Evolutionary conservation across 441 rosid species (phyloP).

Genomic region (Melianthus villosus): DNA sequence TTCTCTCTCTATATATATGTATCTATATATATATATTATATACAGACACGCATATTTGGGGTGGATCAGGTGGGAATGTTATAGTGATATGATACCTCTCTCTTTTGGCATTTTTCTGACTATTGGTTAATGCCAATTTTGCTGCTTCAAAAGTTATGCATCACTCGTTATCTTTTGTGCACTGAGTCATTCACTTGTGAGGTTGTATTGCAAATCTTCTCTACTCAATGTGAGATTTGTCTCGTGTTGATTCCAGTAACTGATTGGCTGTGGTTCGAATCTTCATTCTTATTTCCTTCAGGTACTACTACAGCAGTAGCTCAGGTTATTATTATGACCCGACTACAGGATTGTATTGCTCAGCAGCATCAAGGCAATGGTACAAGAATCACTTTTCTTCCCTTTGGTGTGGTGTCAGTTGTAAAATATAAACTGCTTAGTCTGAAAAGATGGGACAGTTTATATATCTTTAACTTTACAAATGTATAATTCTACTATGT

Average conservation of each 20-base stretch:
- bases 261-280: background rate
- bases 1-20: constrained; percentile 3
- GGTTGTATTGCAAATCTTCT: background rate
- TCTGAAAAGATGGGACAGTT: background rate
- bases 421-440: background rate
- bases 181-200: no score
- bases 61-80: no score
- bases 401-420: background rate
- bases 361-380: constrained; percentile 77
- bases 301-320: constrained; percentile 87
- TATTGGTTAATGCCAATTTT: no score
- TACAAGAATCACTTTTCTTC: constrained; percentile 13
- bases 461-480: background rate
- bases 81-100: no score
- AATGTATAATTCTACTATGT: background rate
- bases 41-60: background rate
- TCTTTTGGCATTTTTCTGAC: no score
- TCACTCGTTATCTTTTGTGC: no score
- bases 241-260: background rate
- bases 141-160: no score
- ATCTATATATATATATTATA: background rate
- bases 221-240: background rate
- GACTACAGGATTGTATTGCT: constrained; percentile 61
- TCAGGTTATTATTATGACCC: constrained; percentile 81
- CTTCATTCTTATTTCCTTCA: constrained; percentile 13